Base-by-base conservation (phyloP, 192 early-diverging fungal species). In the Podila verticillata region DNA sequence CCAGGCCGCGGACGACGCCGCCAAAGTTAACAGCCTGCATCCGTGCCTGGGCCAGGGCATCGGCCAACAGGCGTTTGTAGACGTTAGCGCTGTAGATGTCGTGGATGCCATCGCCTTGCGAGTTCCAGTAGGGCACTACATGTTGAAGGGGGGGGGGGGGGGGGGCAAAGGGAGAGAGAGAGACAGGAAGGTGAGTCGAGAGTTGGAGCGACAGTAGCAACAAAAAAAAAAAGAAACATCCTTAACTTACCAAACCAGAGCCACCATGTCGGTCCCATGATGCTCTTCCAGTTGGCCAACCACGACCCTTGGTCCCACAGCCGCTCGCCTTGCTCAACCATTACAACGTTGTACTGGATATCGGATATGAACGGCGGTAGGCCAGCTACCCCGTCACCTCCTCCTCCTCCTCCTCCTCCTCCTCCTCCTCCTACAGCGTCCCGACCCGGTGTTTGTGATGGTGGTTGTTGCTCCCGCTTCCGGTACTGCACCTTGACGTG, bases 401-500 rank as follows among this genome's bases (percentile, higher is more conserved):
- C 26, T 19, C 22, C 15, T 2, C 28, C 58, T 15, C 20, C 48
- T 48, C 19, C 36, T 34, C 30, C 48, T 29, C 6, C 49, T 6
- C 10, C 28, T 35, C 10, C 32, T 22, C 49, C 26, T 32, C 6
- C 13, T n/a, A 32, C 28, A 29, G 31, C 31, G 24, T 22, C n/a
- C n/a, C n/a, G n/a, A n/a, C n/a, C n/a, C n/a, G n/a, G n/a, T 24
- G 49, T 12, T n/a, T n/a, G 17, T 54, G 51, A 54, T 19, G 24
- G 20, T n/a, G 20, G 68, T 30, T 8, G 24, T n/a, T n/a, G 3
- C 28, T 63, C 60, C 36, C 70, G 19, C 35, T 48, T 59, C 12
- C 66, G 83, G 61, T 81, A 87, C 68, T 54, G 81, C 58, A 67
- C 68, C 48, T 57, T 49, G 51, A 80, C 48, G 34, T 58, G 67